Percentiles rank a stretch among this genome's conserved stretches.
These are phyloP conservation scores for Amaranthus hypochondriacus DNA, from an alignment of 148 eudicot genomes.

Conservation along the genomic window DNA sequence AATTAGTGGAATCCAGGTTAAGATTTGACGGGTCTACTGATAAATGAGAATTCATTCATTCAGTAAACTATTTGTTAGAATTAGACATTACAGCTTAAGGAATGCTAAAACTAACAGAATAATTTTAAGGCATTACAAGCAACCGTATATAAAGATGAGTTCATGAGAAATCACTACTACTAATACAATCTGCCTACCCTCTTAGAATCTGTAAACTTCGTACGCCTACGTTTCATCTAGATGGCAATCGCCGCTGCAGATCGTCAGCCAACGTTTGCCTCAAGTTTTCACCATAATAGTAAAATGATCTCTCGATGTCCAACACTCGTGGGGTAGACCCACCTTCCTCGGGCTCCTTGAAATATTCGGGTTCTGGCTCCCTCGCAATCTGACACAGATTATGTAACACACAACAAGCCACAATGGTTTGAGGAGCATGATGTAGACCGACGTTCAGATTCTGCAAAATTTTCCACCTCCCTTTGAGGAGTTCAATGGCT, in stretches of 20 bases:
- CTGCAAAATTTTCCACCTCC: constrained; percentile 91
- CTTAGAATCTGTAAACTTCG: background rate
- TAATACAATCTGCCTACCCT: constrained; percentile 5
- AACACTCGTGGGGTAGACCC: constrained; percentile 60
- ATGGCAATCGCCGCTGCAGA: constrained; percentile 60
- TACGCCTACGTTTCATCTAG: constrained; percentile 39
- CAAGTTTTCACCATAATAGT: constrained; percentile 62
- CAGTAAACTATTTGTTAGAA: background rate
- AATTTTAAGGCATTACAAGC: background rate
- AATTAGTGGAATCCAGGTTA: too few relatives aligned
- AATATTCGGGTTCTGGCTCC: constrained; percentile 85
- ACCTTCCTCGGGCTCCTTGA: constrained; percentile 76
- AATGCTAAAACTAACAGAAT: background rate
- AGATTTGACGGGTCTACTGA: too few relatives aligned
- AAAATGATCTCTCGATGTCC: constrained; percentile 66
- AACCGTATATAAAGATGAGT: background rate
- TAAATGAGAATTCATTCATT: background rate
- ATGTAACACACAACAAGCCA: constrained; percentile 96
- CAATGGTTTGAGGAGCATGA: constrained; percentile 98
- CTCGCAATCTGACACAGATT: constrained; percentile 92
- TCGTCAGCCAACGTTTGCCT: constrained; percentile 90
- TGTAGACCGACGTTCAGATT: constrained; percentile 78
- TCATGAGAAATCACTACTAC: too few relatives aligned
- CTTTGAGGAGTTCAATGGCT: constrained; percentile 80
- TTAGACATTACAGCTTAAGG: background rate